Evolutionary conservation across 805 yeast genomes (phyloP), one percentile per base, ranked within the genome.

Genomic region (Cyberlindnera subsufficiens): DNA sequence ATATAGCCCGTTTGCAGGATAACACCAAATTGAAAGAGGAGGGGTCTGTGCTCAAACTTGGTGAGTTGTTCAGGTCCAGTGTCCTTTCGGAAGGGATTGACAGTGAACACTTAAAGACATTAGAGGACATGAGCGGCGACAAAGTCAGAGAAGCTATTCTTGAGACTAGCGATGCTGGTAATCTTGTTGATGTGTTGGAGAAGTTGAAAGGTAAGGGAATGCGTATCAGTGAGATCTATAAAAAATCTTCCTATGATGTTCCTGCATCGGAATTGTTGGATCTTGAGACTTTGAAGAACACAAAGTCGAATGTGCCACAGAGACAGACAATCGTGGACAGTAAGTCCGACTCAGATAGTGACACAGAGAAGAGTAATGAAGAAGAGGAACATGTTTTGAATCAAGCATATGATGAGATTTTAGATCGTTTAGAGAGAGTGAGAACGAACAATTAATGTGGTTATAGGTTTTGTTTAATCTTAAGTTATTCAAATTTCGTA

Each of bases 161-260:
- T 35, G 67, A 62, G 47, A 63, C 73, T 2, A 46, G 54, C 25
- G 68, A 69, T 48, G 58, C 68, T 9, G 57, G 66, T 5, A 62
- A 66, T 22, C 61, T 72, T 13, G 55, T 67, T 9, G 61, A 60
- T 16, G 61, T 67, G 6, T 55, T 74, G 36, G 66, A 65, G 37
- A 61, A 63, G 27, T 49, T 74, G 42, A 69, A 69, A 43, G 57
- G 52, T 8, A 58, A 61, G 27, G 77, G 77, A 5, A 62, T 71
- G 14, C 56, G 66, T 16, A 44, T 73, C n/a, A 63, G 65, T 30
- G 53, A 55, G 15, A 48, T 58, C 8, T 66, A 65, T 22, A 45
- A 57, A 25, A 64, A 56, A 32, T 44, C 38, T 14, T 16, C 42
- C 2, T 42, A 30, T 7, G 32, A 19, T 3, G 27, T 15, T 18